Evolutionary conservation across 441 rosid genomes (phyloP), one percentile per base, ranked within the genome.

Genomic region (Macaranga tanarius): DNA sequence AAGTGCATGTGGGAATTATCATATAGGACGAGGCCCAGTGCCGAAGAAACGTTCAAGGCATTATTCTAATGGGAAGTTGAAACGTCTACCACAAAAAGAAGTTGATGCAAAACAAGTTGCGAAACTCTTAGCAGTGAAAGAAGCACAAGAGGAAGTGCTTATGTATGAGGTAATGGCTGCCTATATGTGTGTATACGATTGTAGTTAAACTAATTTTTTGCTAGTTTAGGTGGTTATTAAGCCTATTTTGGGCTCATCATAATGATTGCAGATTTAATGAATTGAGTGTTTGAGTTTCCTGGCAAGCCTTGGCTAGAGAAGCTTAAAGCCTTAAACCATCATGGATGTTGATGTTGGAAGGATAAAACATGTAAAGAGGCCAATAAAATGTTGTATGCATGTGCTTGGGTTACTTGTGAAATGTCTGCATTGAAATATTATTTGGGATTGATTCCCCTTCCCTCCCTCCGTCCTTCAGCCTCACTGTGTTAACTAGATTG

Each of bases 71-170:
- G 89, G 85, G 65, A 93, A 86, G 81, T 77, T 73, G 34, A 93
- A 90, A 78, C 75, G 75, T 74, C 73, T 79, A 4, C 79, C 70
- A 4, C 83, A 75, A 74, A 86, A 84, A 65, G 89, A 83, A 17
- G 77, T 89, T 67, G 95, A 90, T 68, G 79, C 83, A 50, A 86
- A 85, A 66, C 80, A 79, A 76, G 89, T 90, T 51, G 84, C 83
- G 64, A 83, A 86, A 69, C 77, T 82, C 71, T 82, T 93, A 58
- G 86, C 87, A 47, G 74, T 78, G 70, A 84, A 84, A 75, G 93
- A 90, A 79, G 93, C 95, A 62, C 91, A 75, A 69, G 91, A 89
- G 34, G 98, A 92, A 82, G 79, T 93, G 61, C 86, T 86, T 71
- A 78, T 71, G 69, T 81, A 78, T 59, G 97, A 90, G 95, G 98